Evolutionary conservation across 257 asterid species (phyloP), one percentile per base, ranked within the genome.

Genomic region (Solanum microdontum): DNA sequence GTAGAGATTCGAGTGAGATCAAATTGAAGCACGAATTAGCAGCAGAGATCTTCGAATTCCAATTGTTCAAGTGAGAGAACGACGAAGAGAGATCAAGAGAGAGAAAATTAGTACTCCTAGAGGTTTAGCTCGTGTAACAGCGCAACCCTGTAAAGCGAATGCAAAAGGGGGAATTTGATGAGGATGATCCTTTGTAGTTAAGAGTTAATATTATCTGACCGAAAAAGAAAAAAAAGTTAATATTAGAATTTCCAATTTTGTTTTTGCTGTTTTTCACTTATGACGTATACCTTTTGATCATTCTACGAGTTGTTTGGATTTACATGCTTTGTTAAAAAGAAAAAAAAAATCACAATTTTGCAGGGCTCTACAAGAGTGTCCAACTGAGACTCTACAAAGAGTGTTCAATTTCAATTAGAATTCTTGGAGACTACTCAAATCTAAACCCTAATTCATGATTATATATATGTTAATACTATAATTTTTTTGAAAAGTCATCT

Each of bases 1-100:
- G 85, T 58, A 85, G 85, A 84, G 92, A 89, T 91, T 90, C 76
- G 87, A 82, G 66, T 70, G 89, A 86, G 89, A 86, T 70, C 90
- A 83, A 36, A 84, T 43, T 58, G 87, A 66, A 84, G 66, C 23
- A 26, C 64, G 2, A 77, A 30, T 84, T n/a, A 24, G 87, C 58
- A 7, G 26, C 60, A 40, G 77, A 60, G 86, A 84, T 84, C 86
- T 84, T 33, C 75, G 5, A 84, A 84, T 60, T 60, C 33, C 55
- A 83, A 83, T 11, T 83, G 86, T 55, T 83, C 73, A 58, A 62
- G 86, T 75, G 68, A 13, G 24, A 55, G 75, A 58, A 66, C 1
- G 32, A 9, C 19, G 60, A 69, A 84, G 23, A 11, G 85, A 84
- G 89, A 88, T 84, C 90, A 70, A 88, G 89, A 88, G 91, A 90